Base-by-base conservation (phyloP, 306 rosid genomes). In the Vigna trinervia region DNA sequence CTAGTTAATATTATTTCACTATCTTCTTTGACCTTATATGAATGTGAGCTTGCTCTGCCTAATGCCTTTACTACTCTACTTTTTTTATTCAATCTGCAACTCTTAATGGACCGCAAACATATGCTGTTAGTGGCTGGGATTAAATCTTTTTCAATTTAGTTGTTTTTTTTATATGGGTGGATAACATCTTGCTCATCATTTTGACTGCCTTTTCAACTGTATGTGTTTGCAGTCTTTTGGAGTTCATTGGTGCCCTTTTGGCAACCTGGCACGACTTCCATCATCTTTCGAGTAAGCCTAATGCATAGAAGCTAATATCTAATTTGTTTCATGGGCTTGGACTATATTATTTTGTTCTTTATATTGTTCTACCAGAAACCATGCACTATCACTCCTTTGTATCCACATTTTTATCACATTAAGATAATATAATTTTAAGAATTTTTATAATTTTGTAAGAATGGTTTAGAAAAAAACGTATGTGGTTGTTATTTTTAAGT, bases 201-300 rank as follows among this genome's bases (percentile, higher is more conserved):
- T 68, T 76, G 52, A 80, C 57, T 48, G 47, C 12, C 64, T 48
- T 71, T 12, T 20, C 39, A 86, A 52, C 46, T 69, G 30, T 82
- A 80, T 87, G 73, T 71, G 78, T 81, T 61, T 91, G 96, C 96
- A 96, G 98, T 88, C 99, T 61, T 89, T 93, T 71, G 99, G 99
- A 83, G 94, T 96, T 61, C 98, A 96, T 54, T 96, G 99, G 99
- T 96, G 99, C 81, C 99, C 99, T 52, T 93, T 96, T 84, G 96
- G 97, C 71, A 87, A 91, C 88, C 41, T 96, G 87, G 19, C 98
- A 26, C 86, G 87, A 69, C 93, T 91, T 83, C 96, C 98, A 74
- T 86, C 98, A 34, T 84, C 99, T 5, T 92, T 89, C 41, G 99
- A 96, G 99, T 96, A 93, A 93, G 99, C 85, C 63, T 72, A 71